Percentiles rank a stretch among this genome's conserved stretches.
Conservation (phyloP, 306 rosid species). For the Rosa persica region DNA sequence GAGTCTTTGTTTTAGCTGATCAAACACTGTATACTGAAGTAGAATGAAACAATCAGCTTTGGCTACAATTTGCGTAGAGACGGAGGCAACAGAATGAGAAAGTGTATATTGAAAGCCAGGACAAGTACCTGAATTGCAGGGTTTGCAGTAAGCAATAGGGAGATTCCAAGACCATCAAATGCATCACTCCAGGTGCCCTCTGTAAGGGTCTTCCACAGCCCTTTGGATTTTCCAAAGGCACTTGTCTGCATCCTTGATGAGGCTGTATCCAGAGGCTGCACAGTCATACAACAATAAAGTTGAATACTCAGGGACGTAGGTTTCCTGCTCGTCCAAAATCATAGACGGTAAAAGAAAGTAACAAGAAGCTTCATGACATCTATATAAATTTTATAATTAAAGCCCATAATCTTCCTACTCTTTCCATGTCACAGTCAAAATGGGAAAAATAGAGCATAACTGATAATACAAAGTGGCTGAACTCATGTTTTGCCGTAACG, state of each 20-base stretch:
- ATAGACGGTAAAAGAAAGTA: conserved; percentile 1
- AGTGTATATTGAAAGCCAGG: conserved; percentile 15
- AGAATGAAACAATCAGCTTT: conserved; percentile 25
- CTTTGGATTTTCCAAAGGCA: conserved; percentile 92
- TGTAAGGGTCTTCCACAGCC: conserved; percentile 75
- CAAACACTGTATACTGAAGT: conserved; percentile 89
- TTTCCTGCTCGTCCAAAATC: conserved; percentile 6
- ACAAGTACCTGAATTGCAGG: conserved; percentile 86
- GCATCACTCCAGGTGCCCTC: conserved; percentile 94
- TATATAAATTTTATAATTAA: background rate
- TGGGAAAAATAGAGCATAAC: background rate
- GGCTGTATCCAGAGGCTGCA: conserved; percentile 99
- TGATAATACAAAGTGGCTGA: background rate
- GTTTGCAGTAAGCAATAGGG: conserved; percentile 86
- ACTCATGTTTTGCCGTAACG: background rate
- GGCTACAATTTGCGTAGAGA: background rate
- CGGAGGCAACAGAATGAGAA: background rate
- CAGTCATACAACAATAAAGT: conserved; percentile 37
- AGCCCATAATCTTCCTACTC: background rate
- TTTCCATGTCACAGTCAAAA: background rate
- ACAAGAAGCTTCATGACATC: background rate
- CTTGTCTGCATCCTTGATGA: conserved; percentile 97
- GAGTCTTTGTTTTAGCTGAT: conserved; percentile 77
- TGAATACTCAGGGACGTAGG: conserved; percentile 17
- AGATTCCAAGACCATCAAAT: conserved; percentile 91